A percentile compares a stretch with the other conserved stretches of the same genome.
These are phyloP conservation scores for Articulospora tetracladia DNA, from an alignment of 495 filamentous ascomycete genomes.

Conservation along the genomic window DNA sequence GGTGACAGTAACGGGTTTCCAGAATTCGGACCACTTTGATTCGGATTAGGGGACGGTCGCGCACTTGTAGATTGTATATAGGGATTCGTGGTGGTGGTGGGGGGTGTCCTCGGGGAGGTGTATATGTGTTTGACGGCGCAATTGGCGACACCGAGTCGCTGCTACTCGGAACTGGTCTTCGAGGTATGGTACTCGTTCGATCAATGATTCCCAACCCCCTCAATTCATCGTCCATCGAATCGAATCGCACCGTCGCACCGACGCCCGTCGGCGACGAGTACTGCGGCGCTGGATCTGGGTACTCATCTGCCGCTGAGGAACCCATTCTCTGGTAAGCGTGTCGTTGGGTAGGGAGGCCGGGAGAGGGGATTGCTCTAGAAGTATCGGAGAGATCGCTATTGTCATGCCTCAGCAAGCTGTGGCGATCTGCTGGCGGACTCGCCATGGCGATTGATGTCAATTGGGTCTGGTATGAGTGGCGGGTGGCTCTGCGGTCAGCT, in stretches of 20 bases:
- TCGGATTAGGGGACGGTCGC: neutral
- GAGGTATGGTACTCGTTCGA: neutral
- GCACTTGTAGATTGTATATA: neutral
- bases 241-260: neutral
- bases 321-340: neutral
- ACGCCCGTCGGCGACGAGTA: neutral
- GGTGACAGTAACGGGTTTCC: constrained; percentile 2
- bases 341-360: neutral
- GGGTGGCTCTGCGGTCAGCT: neutral
- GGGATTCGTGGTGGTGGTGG: neutral
- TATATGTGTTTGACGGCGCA: neutral
- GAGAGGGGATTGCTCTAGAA: neutral
- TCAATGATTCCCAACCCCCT: neutral
- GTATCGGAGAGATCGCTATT: constrained; percentile 5
- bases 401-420: neutral
- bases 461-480: neutral
- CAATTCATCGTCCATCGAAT: neutral
- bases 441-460: neutral
- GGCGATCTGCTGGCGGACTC: neutral
- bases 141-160: neutral
- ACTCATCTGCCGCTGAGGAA: neutral
- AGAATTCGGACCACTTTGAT: constrained; percentile 1
- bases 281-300: neutral
- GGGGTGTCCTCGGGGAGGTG: neutral
- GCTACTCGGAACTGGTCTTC: neutral